Base-by-base conservation (phyloP, 345 rosid species). In the Salix caprea region DNA sequence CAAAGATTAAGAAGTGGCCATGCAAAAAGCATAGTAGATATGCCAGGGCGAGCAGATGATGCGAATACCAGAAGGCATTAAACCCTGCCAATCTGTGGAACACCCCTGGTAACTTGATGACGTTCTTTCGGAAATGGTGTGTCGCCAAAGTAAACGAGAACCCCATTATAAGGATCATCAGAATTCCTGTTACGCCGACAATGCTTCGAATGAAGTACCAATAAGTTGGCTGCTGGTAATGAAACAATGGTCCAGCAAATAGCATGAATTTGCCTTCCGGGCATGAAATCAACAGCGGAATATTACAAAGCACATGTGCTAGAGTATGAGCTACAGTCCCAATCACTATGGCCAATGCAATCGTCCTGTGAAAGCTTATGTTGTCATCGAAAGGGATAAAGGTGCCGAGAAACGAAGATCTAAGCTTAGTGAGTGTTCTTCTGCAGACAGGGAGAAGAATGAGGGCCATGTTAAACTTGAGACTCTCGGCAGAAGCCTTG, bases 11-110 rank as follows among this genome's bases (percentile, higher is more conserved):
- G 86, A 81, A 82, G 85, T 88, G 87, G 66, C 99, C 98, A 76
- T 96, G 99, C 77, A 90, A 19, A 71, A 92, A 67, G 15, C 92
- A 77, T 44, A 93, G 85, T 46, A 88, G 52, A 84, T 96, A 93
- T 65, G 88, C 98, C 73, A 93, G 67, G 24, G 73, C 83, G 37
- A 96, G 80, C 91, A 96, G 84, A 81, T 96, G 99, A 78, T 94
- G 98, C 9, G 99, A 90, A 78, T 92, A 96, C 99, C 99, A 94
- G 71, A 96, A 94, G 74, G 98, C 81, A 87, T 96, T 96, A 81
- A 96, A 96, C 32, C 98, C 98, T 0, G 95, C 97, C 70, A 94
- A 78, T 36, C 80, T 70, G 79, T 85, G 89, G 76, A 94, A 88
- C 6, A 86, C 87, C 69, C 89, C 86, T 1, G 97, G 94, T 69